Percentiles rank a stretch among this genome's conserved stretches.
phyloP scores from a whole-genome alignment of 1,284 basidiomycete species.

The Fomitopsis pinicola region DNA sequence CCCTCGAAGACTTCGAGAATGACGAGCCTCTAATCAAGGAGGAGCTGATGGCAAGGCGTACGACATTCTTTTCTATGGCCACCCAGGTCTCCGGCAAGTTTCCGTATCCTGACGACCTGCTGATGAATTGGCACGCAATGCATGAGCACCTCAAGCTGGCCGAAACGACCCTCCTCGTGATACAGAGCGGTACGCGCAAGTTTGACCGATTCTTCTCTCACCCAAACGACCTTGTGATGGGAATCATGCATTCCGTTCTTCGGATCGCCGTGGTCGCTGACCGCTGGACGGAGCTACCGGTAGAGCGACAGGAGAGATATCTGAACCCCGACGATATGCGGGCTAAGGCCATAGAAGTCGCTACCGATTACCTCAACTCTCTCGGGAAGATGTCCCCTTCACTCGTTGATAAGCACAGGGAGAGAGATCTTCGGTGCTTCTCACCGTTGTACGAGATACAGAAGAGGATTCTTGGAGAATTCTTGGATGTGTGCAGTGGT shows the following conservation, averaged over 20 bases:
- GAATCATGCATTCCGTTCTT: slow-evolving; percentile 42
- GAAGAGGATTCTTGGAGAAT: slow-evolving; percentile 40
- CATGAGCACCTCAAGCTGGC: slow-evolving; percentile 55
- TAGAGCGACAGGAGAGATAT: slow-evolving; percentile 31
- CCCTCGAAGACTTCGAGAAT: slow-evolving; percentile 32
- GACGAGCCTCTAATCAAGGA: slow-evolving; percentile 21
- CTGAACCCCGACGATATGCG: slow-evolving; percentile 36
- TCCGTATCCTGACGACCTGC: slow-evolving; percentile 32
- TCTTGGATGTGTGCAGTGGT: slow-evolving; percentile 17
- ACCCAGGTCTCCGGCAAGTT: slow-evolving; percentile 49
- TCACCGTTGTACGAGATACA: slow-evolving; percentile 39
- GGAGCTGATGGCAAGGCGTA: slow-evolving; percentile 30
- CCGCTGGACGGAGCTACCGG: slow-evolving; percentile 47
- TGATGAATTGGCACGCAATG: slow-evolving; percentile 45
- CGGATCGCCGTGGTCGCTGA: slow-evolving; percentile 52
- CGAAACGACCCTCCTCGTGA: slow-evolving; percentile 48
- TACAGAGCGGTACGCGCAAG: slow-evolving; percentile 42
- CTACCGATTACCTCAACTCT: slow-evolving; percentile 33
- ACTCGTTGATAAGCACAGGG: slow-evolving; percentile 3
- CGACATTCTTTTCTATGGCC: slow-evolving; percentile 39
- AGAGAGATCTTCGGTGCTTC: slow-evolving; percentile 25
- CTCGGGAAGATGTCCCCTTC: slow-evolving; percentile 32
- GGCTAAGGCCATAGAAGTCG: slow-evolving; percentile 30
- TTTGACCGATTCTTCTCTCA: slow-evolving; percentile 47
- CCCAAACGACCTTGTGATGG: slow-evolving; percentile 40